Evolutionary conservation across 2,329 filamentous ascomycete species (phyloP).

Genomic region (Sordariomycetes sp.): DNA sequence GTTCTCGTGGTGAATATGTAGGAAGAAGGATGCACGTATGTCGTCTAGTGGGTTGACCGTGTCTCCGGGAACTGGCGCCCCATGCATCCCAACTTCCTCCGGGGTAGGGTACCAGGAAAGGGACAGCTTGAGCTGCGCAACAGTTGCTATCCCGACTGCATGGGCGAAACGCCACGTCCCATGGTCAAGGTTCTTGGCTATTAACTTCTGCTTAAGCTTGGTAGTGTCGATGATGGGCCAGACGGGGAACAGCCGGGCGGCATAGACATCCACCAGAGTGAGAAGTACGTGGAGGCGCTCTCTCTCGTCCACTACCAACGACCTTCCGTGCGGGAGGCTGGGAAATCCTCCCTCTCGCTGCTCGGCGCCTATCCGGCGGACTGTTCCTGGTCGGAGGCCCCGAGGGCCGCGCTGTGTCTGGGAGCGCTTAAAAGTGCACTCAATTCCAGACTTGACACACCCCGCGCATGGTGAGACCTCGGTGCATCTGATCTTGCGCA

Average conservation of each 20-base stretch:
- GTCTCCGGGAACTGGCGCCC: slow-evolving; percentile 11
- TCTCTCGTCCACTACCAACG: not conserved
- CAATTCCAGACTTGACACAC: slow-evolving; percentile 27
- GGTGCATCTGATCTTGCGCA: slow-evolving; percentile 36
- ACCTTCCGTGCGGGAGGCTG: not conserved
- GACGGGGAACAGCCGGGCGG: slow-evolving; percentile 34
- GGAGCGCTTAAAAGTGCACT: slow-evolving; percentile 33
- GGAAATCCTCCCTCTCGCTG: slow-evolving; percentile 7
- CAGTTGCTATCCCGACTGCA: slow-evolving; percentile 31
- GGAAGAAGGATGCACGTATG: slow-evolving; percentile 32
- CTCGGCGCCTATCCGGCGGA: slow-evolving; percentile 21
- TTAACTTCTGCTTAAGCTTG: slow-evolving; percentile 22
- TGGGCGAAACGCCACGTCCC: slow-evolving; percentile 26
- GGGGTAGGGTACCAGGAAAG: slow-evolving; percentile 13
- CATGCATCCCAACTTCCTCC: slow-evolving; percentile 13
- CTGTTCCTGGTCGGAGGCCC: slow-evolving; percentile 28
- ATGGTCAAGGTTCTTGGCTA: slow-evolving; percentile 18
- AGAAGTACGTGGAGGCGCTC: slow-evolving; percentile 13
- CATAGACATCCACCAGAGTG: slow-evolving; percentile 22
- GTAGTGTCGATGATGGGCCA: slow-evolving; percentile 36
- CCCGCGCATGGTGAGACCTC: slow-evolving; percentile 30
- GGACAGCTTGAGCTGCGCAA: slow-evolving; percentile 31
- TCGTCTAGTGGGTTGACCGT: slow-evolving; percentile 21
- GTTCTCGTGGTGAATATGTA: slow-evolving; percentile 39
- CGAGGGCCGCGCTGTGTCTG: slow-evolving; percentile 30